Base-by-base conservation (phyloP, 805 yeast species). In the Metschnikowia aberdeeniae region DNA sequence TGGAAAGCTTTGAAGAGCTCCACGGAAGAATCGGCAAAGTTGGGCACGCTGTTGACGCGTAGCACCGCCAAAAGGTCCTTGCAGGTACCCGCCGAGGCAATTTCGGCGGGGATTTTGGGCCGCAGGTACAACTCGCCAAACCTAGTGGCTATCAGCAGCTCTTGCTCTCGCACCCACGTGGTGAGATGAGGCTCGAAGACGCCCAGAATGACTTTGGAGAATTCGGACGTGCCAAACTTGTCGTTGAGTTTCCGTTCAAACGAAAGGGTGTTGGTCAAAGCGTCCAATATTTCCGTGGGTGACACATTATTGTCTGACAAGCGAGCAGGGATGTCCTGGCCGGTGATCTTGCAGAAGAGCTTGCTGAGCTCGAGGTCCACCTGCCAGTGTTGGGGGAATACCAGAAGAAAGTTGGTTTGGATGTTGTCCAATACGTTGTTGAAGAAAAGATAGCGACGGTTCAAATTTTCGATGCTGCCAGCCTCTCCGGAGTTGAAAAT, bases 401-500 rank as follows among this genome's bases (percentile, higher is more conserved):
- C 70, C 6, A 63, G 54, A 1, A 72, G 59, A 53, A 76, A 80
- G 28, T 72, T 73, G 1, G 78, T 61, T 47, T 80, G 82, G 53
- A 82, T 80, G 19, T 75, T 72, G 43, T 75, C 76, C 47, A 92
- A 66, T 1, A 87, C 76, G 53, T 86, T 82, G 53, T 84, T 82
- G 64, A 88, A 86, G 61, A 85, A 92, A 28, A 89, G 77, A 61
- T 81, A 93, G 40, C 99, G 71, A 53, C 97, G 71, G 27, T 80
- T 76, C 42, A 93, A 66, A 63, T 93, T 93, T 47, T 93, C 99
- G 48, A 93, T 67, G 5, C 95, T 84, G 1, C 97, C 97, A 0
- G 99, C 99, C 64, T 93, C 99, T 55, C 89, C 97, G 11, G 81
- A 74, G 43, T 80, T 77, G 66, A 93, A 93, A 9, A 93, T 88